Evolutionary conservation across 352 stramenopile genomes (phyloP).

Genomic region (Phytophthora lateralis): DNA sequence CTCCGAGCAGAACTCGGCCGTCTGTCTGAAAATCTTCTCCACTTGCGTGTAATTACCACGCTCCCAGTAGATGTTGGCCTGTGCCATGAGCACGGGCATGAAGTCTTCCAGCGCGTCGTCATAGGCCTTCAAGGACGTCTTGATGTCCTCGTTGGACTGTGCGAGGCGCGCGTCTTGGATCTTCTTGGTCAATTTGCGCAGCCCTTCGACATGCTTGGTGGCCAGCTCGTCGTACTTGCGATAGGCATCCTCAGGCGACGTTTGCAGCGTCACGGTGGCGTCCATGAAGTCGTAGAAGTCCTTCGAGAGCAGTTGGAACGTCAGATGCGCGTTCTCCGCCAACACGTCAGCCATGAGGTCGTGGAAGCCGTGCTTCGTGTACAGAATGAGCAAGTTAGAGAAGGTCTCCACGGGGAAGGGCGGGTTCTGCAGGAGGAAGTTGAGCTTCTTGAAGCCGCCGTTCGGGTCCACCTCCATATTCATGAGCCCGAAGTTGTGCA

Average conservation of each 20-base stretch:
- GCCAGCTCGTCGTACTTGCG: slow-evolving; percentile 94
- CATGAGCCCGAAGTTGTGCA: slow-evolving; percentile 92
- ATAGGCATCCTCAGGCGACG: slow-evolving; percentile 94
- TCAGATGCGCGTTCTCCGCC: slow-evolving; percentile 94
- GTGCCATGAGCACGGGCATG: slow-evolving; percentile 97
- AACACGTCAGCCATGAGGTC: slow-evolving; percentile 95
- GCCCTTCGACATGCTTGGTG: slow-evolving; percentile 92
- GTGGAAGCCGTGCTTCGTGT: slow-evolving; percentile 95
- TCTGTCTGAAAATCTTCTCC: slow-evolving; percentile 95
- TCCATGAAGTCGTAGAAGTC: slow-evolving; percentile 97
- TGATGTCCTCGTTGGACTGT: slow-evolving; percentile 94
- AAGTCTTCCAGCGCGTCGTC: slow-evolving; percentile 94
- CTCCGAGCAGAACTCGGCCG: slow-evolving; percentile 95
- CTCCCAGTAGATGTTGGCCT: slow-evolving; percentile 97
- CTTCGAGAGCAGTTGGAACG: slow-evolving; percentile 92
- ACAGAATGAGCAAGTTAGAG: slow-evolving; percentile 94
- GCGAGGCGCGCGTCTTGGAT: slow-evolving; percentile 93
- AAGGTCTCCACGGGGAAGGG: slow-evolving; percentile 96
- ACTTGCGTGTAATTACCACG: slow-evolving; percentile 96
- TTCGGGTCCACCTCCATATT: slow-evolving; percentile 95
- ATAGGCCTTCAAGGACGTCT: slow-evolving; percentile 92
- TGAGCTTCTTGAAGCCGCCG: slow-evolving; percentile 95
- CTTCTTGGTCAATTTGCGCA: slow-evolving; percentile 95
- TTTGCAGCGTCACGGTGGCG: slow-evolving; percentile 92
- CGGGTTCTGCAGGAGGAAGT: slow-evolving; percentile 94